Conservation (phyloP, 345 rosid genomes). For the Pistacia integerrima region DNA sequence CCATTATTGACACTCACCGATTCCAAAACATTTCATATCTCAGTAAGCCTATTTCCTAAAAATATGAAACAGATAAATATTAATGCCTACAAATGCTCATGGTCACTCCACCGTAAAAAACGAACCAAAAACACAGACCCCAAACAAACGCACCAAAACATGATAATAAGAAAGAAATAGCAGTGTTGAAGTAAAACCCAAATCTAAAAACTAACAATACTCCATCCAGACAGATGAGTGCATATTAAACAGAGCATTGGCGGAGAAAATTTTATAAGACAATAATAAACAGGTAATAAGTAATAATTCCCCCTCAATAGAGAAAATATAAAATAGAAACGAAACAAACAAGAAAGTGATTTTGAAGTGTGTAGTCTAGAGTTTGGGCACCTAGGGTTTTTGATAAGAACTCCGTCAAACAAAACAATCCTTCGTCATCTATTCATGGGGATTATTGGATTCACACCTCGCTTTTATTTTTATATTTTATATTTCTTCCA, state of each 20-base stretch:
- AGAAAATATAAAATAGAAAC: not conserved
- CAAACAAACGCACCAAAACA: slow-evolving; percentile 4
- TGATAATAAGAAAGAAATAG: not conserved
- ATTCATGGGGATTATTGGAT: slow-evolving; percentile 12
- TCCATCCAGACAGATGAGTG: slow-evolving; percentile 15
- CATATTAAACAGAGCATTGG: not conserved
- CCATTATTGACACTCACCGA: slow-evolving; percentile 29
- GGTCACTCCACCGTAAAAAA: not conserved
- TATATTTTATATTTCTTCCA: not conserved
- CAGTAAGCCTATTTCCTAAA: slow-evolving; percentile 5
- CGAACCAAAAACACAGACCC: slow-evolving; percentile 23
- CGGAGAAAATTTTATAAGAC: not conserved
- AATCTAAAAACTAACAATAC: slow-evolving; percentile 21
- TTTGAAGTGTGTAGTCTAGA: slow-evolving; percentile 11
- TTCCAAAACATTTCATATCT: slow-evolving; percentile 20
- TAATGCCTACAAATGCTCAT: not conserved
- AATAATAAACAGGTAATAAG: not conserved
- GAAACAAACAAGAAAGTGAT: slow-evolving; percentile 26
- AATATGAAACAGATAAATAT: not conserved
- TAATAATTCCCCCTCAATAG: not conserved
- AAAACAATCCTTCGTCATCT: slow-evolving; percentile 19
- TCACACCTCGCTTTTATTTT: not conserved
- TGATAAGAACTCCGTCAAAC: slow-evolving; percentile 17
- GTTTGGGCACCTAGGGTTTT: slow-evolving; percentile 26
- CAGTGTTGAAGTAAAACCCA: slow-evolving; percentile 13